phyloP scores from a whole-genome alignment of 1,139 yeast genomes.

The Zhuliangozyma blackwelliae region DNA sequence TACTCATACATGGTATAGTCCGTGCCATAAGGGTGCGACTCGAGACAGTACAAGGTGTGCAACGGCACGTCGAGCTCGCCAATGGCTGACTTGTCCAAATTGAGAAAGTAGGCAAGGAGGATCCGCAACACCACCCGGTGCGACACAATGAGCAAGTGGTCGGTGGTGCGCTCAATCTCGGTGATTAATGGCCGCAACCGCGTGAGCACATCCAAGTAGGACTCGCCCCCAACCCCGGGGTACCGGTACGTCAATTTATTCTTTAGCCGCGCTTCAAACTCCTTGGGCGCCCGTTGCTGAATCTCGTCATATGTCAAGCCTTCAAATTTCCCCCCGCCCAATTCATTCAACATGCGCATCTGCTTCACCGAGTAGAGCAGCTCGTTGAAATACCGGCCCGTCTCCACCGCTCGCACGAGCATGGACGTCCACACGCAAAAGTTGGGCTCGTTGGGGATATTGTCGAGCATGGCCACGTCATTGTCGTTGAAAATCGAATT shows the following conservation, averaged over 20 bases:
- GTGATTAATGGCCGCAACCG: conserved; percentile 86
- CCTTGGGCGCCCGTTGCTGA: conserved; percentile 65
- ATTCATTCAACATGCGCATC: conserved; percentile 89
- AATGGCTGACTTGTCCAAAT: conserved; percentile 74
- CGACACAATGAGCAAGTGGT: conserved; percentile 75
- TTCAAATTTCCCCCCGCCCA: conserved; percentile 89
- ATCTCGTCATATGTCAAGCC: conserved; percentile 89
- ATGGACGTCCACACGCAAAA: conserved; percentile 94
- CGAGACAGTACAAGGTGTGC: conserved; percentile 84
- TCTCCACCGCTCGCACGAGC: conserved; percentile 73
- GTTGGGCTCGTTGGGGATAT: conserved; percentile 56
- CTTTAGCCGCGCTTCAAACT: conserved; percentile 68
- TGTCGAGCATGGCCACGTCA: conserved; percentile 22
- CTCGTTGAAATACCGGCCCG: conserved; percentile 71
- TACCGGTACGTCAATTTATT: conserved; percentile 82
- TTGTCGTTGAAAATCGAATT: conserved; percentile 25
- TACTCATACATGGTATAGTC: conserved; percentile 88
- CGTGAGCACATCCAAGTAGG: conserved; percentile 87
- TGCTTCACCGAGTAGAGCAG: conserved; percentile 76
- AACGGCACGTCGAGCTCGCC: conserved; percentile 91
- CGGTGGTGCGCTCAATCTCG: conserved; percentile 88
- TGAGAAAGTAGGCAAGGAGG: conserved; percentile 81
- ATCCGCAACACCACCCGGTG: conserved; percentile 92
- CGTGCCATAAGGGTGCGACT: conserved; percentile 92
- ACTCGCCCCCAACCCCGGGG: conserved; percentile 98